Base-by-base conservation (phyloP, 2,329 filamentous ascomycete genomes). In the Talaromyces sp. region DNA sequence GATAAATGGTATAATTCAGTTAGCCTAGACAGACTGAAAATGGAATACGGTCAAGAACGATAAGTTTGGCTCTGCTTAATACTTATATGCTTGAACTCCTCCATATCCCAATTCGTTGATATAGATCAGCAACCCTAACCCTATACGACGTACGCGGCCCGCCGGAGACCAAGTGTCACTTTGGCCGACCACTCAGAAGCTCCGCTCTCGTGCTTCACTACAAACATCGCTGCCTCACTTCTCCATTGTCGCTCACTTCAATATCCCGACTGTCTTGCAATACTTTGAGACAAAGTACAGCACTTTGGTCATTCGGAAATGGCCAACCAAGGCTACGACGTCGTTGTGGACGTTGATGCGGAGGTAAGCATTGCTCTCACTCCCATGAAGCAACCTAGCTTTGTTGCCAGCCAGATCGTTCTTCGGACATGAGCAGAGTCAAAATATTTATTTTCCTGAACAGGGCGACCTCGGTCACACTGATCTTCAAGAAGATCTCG, bases 381-480 rank as follows among this genome's bases (percentile, higher is more conserved):
- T 40, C 28, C 14, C 7, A 42, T n/a, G 35, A 16, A 50, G 18
- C 55, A 52, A 28, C 5, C n/a, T n/a, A 48, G 18, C 6, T 52
- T 39, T 23, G 23, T 58, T 60, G 39, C 56, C n/a, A 2, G 55
- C 28, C 0, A 31, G 21, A 55, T 16, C 5, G n/a, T n/a, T 6
- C 1, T 25, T 48, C 5, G 21, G 21, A 48, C 14, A 46, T 23
- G 18, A 46, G 42, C 25, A 4, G 14, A 23, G 18, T 1, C 8
- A 14, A 1, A 28, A 18, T 14, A 18, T 33, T 52, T 2, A 60
- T 60, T 31, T 14, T 33, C 21, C n/a, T 42, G 16, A 33, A 64
- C 75, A 98, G 93, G 93, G 93, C 72, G 95, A 99, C 79, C 88
- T 99, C 75, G 95, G 95, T 72, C 93, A 97, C 80, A 99, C 95